Base-by-base conservation (phyloP, 2,329 filamentous ascomycete species). In the Sclerotinia minor region DNA sequence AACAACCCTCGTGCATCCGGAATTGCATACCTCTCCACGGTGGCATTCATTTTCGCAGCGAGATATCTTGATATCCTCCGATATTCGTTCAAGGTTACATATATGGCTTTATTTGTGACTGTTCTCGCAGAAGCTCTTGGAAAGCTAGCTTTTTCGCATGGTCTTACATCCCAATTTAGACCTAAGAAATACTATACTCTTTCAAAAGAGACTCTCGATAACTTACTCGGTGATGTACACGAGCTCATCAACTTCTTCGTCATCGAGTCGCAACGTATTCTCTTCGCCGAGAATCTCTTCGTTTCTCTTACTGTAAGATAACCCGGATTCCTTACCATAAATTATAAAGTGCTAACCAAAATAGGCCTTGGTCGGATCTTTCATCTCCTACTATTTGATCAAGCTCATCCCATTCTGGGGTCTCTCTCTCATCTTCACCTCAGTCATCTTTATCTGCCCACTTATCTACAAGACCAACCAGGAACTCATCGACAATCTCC, bases 381-480 rank as follows among this genome's bases (percentile, higher is more conserved):
- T 90, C 78, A 71, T 89, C 71, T 87, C 87, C 32, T 90, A 90
- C 80, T 87, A 84, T 78, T 82, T 91, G 50, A 84, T 89, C 79
- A 91, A 90, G 82, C 80, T 90, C 70, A 84, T 91, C 59, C 88
- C 88, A 47, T 85, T 89, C 81, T 91, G 88, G 88, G 87, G 86
- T 47, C 84, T 91, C 71, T 81, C 86, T 58, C 79, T 91, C 71
- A 81, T 90, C 73, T 80, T 79, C 71, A 86, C 85, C 68, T 85
- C 85, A 17, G 77, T 86, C 61, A 75, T 84, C 69, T 91, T 91
- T 81, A 81, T 88, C 68, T 82, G 81, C 17, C 88, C 88, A 41
- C 81, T 90, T 64, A 75, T 89, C 76, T 91, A 91, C 80, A 83
- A 83, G 73, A 82, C 83, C 74, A 91, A 91, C 83, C 83, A 89